Evolutionary conservation across 805 yeast species (phyloP), one percentile per base, ranked within the genome.

Genomic region (Phaffomyces thermotolerans): DNA sequence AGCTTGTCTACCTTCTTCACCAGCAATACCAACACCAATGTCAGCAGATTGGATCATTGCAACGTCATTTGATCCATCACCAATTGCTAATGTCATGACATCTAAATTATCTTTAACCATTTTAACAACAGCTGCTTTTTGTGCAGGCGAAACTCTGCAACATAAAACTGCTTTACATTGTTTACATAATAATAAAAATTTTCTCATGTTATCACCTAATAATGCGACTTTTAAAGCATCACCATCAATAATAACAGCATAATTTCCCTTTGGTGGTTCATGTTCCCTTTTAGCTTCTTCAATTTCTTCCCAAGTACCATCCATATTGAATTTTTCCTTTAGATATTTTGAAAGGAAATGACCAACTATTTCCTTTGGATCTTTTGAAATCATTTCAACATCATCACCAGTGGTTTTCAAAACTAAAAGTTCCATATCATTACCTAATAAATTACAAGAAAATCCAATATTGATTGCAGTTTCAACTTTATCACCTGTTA

Each of bases 41-140:
- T 85, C 81, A 1, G 95, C 93, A 25, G 89, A 80, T 62, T 85
- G 95, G 52, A 85, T 85, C 95, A 85, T 85, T 12, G 95, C 90
- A 49, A 85, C 95, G 66, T 85, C 95, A 59, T 85, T 85, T 18
- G 93, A 80, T 43, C 95, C 95, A 64, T 85, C 95, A 52, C 95
- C 95, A 59, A 85, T 84, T 8, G 93, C 91, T 45, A 85, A 65
- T 1, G 95, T 85, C 90, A 85, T 85, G 25, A 85, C 95, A 50
- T 78, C 79, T 38, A 85, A 67, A 15, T 79, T 73, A 25, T 79
- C 77, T 58, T 82, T 84, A n/a, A 85, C 93, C 50, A 85, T 63
- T 51, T 76, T 79, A 25, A 84, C 91, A 44, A 85, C 91, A n/a
- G 80, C 77, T 14, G 93, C 93, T 58, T 85, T 85, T 58, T 85